These are phyloP conservation scores for Hygrophorus pudorinus DNA, from an alignment of 768 basidiomycete genomes.

Conservation along the genomic window DNA sequence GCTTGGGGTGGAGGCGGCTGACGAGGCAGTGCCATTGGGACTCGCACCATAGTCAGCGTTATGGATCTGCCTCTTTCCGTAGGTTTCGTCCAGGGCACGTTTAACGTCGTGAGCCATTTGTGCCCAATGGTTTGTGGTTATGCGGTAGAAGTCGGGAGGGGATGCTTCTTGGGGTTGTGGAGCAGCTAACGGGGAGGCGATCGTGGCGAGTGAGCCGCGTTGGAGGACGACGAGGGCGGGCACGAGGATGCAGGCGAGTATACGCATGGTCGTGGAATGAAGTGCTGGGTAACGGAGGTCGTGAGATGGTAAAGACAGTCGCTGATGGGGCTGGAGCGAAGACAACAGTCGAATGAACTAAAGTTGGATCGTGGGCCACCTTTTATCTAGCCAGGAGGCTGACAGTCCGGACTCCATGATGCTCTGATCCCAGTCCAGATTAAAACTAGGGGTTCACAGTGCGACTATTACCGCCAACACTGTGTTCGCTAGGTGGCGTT, in stretches of 20 bases:
- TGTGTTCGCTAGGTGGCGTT: neutral
- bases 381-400: constrained; percentile 3
- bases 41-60: neutral
- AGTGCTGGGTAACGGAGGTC: neutral
- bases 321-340: neutral
- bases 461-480: neutral
- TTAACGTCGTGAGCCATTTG: neutral
- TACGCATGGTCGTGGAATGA: neutral
- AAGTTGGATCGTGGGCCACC: neutral
- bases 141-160: neutral
- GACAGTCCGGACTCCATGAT: neutral
- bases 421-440: neutral
- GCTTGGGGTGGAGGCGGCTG: neutral
- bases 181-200: neutral
- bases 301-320: neutral
- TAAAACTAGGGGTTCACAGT: neutral
- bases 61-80: neutral
- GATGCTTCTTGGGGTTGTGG: neutral
- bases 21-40: neutral
- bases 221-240: constrained; percentile 1
- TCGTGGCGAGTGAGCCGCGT: neutral
- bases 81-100: neutral
- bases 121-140: neutral
- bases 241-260: neutral
- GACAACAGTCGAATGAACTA: neutral